These are phyloP conservation scores for Delonix regia DNA, from an alignment of 306 rosid species.

Conservation along the genomic window DNA sequence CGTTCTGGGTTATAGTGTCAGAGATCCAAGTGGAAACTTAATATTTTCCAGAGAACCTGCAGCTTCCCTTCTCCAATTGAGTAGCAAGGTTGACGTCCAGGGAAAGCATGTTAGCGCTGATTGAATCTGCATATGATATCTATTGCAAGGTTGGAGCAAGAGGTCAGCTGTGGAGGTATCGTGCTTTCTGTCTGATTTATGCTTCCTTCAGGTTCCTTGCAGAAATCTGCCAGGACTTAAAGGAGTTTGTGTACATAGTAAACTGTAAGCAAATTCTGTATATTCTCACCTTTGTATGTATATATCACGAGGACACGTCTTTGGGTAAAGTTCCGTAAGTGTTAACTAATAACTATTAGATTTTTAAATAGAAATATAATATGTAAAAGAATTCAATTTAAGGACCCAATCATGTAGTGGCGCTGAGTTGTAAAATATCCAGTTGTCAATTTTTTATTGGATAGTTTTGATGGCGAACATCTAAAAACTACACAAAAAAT, in stretches of 20 bases:
- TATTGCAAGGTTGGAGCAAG: slow-evolving; percentile 21
- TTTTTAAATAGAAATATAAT: neutral
- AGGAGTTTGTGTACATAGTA: neutral
- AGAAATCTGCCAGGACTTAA: neutral
- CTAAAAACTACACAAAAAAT: too few species aligned
- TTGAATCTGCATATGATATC: slow-evolving; percentile 26
- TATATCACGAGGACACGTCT: neutral
- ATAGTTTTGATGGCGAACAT: too few species aligned
- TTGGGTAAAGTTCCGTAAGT: neutral
- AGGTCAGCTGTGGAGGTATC: slow-evolving; percentile 12
- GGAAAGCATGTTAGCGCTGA: slow-evolving; percentile 33
- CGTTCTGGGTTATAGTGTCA: slow-evolving; percentile 36
- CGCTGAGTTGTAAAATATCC: too few species aligned
- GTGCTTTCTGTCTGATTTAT: slow-evolving; percentile 10
- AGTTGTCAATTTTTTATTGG: too few species aligned
- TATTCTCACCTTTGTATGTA: slow-evolving; percentile 7
- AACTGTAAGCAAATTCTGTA: neutral
- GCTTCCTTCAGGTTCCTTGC: slow-evolving; percentile 26
- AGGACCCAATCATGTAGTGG: neutral
- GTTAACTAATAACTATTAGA: too few species aligned
- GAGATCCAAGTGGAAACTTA: slow-evolving; percentile 67
- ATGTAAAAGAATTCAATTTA: neutral
- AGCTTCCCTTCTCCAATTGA: slow-evolving; percentile 56
- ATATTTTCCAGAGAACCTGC: slow-evolving; percentile 64
- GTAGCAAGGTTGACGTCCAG: slow-evolving; percentile 33